Evolutionary conservation across 1,284 basidiomycete genomes (phyloP), one percentile per base, ranked within the genome.

Genomic region (Pisolithus thermaeus): DNA sequence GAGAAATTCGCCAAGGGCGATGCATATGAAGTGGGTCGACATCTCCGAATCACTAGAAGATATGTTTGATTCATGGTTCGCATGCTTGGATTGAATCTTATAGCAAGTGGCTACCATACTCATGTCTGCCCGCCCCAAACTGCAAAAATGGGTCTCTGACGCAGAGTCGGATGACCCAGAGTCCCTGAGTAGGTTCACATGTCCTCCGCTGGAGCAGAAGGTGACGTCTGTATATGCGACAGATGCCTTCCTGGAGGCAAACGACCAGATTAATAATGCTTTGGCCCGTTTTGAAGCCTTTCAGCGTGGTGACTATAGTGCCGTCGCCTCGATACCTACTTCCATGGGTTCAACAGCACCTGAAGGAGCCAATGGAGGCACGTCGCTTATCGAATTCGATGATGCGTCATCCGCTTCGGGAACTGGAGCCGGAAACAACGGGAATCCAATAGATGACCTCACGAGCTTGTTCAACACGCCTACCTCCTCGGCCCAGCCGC

Each of bases 81-180:
- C 12, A 35, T 35, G 4, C 32, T 35, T 35, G 32, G 32, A 35
- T 35, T 16, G 32, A 35, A 5, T 35, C 32, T 35, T 44, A 44
- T 63, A 91, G 87, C 96, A 99, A 87, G 93, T 99, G 7, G 89
- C 95, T 0, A 73, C 79, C 1, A 87, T 97, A 46, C 81, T 97
- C 40, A 77, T 77, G 27, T 81, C 81, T 46, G 95, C 96, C 2
- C 81, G 96, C 52, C 97, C 97, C 1, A 94, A 92, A 69, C 83
- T 99, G 47, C 97, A 99, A 67, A 96, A 95, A 61, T 98, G 96
- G 96, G 92, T 99, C 56, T 90, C 88, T n/a, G 92, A 98, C 59
- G 94, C 90, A 1, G 89, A 86, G 67, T 76, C 76, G 36, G 67
- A 84, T 40, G 92, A 96, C 69, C 79, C 90, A 30, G 92, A 88